Base-by-base conservation (phyloP, 2,329 filamentous ascomycete species). In the Pseudogymnoascus sp. region DNA sequence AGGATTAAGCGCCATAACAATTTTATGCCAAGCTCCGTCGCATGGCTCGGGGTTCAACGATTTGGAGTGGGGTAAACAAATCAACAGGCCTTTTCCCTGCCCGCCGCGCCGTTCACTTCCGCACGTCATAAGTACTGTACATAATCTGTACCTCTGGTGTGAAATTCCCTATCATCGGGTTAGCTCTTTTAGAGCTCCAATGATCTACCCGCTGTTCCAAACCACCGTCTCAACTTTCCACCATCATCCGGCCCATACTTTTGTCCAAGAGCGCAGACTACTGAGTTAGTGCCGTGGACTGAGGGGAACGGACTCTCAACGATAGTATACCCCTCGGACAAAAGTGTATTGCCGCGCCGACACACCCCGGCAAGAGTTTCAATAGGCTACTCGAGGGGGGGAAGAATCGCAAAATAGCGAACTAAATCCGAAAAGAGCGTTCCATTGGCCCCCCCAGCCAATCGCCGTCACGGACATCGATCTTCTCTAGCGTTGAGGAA, bases 121-220 rank as follows among this genome's bases (percentile, higher is more conserved):
- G 43, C 43, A 50, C 43, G 43, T 50, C 43, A 50, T 50, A 50
- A n/a, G 43, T 50, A 50, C 43, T 28, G 43, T 50, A 50, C 43
- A 28, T 50, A 50, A 16, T 50, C 24, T 50, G 24, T 50, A 50
- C 43, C 14, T 50, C 19, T 16, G 8, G 10, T 19, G 31, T 24
- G 40, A 11, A 22, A 41, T 26, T 26, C 41, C 41, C 41, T 46
- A 46, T 46, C 41, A 46, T 46, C 41, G 22, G 43, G 43, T 50
- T 26, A 50, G 43, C 43, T 33, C 31, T 33, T n/a, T 50, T 50
- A 50, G 24, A 50, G 43, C 43, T 50, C 43, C 43, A 50, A 50
- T 50, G 43, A 50, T 50, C 43, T 50, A 50, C 43, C 43, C 43
- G 43, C 24, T 1, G 43, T 22, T n/a, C 22, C 43, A n/a, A 50